Conservation (phyloP, 768 basidiomycete species). For the Collybia nuda region DNA sequence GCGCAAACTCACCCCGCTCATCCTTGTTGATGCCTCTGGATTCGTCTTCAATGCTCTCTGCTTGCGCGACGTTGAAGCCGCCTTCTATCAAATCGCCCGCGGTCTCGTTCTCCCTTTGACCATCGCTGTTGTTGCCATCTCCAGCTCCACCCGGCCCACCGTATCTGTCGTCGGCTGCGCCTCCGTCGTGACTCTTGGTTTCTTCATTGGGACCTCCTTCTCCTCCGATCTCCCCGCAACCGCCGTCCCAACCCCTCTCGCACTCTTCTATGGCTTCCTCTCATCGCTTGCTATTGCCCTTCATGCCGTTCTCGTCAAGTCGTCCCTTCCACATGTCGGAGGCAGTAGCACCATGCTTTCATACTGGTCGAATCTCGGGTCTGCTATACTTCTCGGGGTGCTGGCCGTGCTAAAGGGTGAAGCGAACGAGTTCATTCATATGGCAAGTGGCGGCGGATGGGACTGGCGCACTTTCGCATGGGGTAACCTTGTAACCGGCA, state of each 20-base stretch:
- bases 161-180: slow-evolving; percentile 63
- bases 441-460: slow-evolving; percentile 33
- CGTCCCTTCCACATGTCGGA: slow-evolving; percentile 62
- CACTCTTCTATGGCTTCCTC: slow-evolving; percentile 67
- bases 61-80: slow-evolving; percentile 62
- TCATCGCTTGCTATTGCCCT: slow-evolving; percentile 70
- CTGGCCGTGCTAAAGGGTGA: slow-evolving; percentile 69
- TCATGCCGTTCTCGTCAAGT: slow-evolving; percentile 85
- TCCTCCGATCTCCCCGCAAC: slow-evolving; percentile 40
- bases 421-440: slow-evolving; percentile 44
- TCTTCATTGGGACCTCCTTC: slow-evolving; percentile 59
- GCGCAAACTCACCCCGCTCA: slow-evolving; percentile 22
- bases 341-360: slow-evolving; percentile 72
- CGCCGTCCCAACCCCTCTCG: slow-evolving; percentile 46
- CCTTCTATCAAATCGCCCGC: slow-evolving; percentile 79
- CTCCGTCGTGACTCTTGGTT: slow-evolving; percentile 69
- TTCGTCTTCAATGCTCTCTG: slow-evolving; percentile 24
- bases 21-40: slow-evolving; percentile 37
- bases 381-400: slow-evolving; percentile 57
- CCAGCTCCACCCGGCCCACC: slow-evolving; percentile 61
- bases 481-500: slow-evolving; percentile 45
- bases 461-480: slow-evolving; percentile 27
- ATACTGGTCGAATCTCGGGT: slow-evolving; percentile 75
- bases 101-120: slow-evolving; percentile 81
- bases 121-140: slow-evolving; percentile 63